Percentiles rank a stretch among this genome's conserved stretches.
Evolutionary conservation across 306 rosid genomes (phyloP).

Genomic region (Benincasa hispida): DNA sequence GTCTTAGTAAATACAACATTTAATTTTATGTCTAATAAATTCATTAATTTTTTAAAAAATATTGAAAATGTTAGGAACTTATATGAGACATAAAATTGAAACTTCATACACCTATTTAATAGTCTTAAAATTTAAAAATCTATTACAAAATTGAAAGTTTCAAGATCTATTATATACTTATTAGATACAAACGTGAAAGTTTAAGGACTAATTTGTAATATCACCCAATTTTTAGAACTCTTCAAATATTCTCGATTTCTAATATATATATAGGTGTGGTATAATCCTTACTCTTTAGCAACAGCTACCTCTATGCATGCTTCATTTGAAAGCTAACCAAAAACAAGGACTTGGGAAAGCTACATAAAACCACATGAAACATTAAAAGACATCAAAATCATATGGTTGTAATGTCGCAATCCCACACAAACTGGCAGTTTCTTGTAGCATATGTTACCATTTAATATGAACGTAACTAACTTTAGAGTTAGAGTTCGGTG

Average conservation of each 20-base stretch:
- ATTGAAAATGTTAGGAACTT: no score
- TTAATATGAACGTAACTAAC: not conserved
- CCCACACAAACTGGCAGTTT: not conserved
- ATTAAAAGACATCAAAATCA: not conserved
- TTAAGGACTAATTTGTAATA: not conserved
- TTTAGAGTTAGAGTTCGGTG: slow-evolving; percentile 2
- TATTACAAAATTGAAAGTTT: not conserved
- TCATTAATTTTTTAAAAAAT: no score
- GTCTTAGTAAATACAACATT: no score
- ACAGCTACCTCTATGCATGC: not conserved
- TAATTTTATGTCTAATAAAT: no score
- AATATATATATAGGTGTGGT: not conserved
- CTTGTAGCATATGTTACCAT: not conserved
- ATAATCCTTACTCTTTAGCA: not conserved
- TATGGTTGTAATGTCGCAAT: slow-evolving; percentile 2
- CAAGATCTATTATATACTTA: no score
- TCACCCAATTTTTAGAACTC: not conserved
- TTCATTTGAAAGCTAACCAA: not conserved
- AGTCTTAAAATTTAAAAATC: no score
- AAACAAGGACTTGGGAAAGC: not conserved
- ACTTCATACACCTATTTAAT: no score
- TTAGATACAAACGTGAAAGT: not conserved
- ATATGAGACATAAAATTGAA: no score
- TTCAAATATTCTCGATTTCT: not conserved
- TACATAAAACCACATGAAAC: not conserved